Evolutionary conservation across 345 rosid genomes (phyloP), one percentile per base, ranked within the genome.

Genomic region (Cardamine resedifolia): DNA sequence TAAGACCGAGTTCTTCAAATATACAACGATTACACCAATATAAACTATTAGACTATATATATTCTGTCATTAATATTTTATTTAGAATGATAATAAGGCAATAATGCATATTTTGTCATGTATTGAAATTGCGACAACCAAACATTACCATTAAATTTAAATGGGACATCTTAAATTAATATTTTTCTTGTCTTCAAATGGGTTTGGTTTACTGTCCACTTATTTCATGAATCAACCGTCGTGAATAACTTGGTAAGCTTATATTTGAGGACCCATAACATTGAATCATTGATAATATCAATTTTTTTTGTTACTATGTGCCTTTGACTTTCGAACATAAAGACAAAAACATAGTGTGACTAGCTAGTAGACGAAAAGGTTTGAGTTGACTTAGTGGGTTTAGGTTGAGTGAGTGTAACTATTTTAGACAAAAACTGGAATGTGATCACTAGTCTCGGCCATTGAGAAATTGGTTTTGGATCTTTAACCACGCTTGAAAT

Each of bases 311-410:
- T 82, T 68, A n/a, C 20, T 50, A 58, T 68, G 67, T 55, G 87
- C 84, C 63, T 83, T 92, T 92, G 96, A 91, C 97, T 86, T 88
- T 81, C 45, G 59, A 74, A 67, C 60, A 30, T 56, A 38, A 24
- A 44, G 61, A 77, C 69, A 68, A 50, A 65, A 70, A 68, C 45
- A 51, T 49, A 43, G 60, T 20, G 66, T 19, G 18, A 60, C 57
- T 45, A 33, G 58, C 48, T 58, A 41, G 48, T 47, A 57, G 10
- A 73, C 43, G 11, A 19, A 47, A 47, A 18, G 5, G 45, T 39
- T 39, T 39, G 12, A 6, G 52, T 47, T 47, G 24, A 47, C 14
- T 47, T 18, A 47, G 52, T 47, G 24, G 51, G 51, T 47, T 47
- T 47, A 18, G 24, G 51, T 47, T 47, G 5, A 39, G 45, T 39